Evolutionary conservation across 1,284 basidiomycete species (phyloP).

Genomic region (Inonotus obliquus): DNA sequence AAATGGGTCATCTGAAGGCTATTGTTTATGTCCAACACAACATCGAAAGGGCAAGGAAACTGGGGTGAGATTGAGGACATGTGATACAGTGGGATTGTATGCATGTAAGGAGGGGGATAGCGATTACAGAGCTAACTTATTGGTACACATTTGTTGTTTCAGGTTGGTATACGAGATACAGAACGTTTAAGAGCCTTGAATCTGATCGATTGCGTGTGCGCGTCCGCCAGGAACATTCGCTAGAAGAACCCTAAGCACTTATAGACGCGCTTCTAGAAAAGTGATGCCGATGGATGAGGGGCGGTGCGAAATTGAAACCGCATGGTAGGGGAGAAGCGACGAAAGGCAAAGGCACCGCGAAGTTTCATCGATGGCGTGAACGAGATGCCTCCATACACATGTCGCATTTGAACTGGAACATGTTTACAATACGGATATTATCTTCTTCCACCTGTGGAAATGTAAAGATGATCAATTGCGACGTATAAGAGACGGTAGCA

Average conservation of each 20-base stretch:
- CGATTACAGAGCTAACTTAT: not conserved
- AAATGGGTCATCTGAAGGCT: not conserved
- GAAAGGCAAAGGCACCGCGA: conserved; percentile 2
- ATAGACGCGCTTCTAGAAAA: not conserved
- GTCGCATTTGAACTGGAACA: conserved; percentile 48
- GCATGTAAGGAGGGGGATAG: not conserved
- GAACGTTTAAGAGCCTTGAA: not conserved
- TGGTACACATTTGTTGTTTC: not conserved
- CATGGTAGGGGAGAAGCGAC: not conserved
- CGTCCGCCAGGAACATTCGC: not conserved
- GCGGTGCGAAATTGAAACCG: not conserved
- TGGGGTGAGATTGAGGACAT: not conserved
- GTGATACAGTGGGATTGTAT: not conserved
- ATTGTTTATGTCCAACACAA: not conserved
- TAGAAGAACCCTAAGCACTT: not conserved
- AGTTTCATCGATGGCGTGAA: conserved; percentile 27
- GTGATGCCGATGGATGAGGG: not conserved
- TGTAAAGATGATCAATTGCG: not conserved
- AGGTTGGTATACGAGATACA: conserved; percentile 2
- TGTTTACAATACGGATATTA: conserved; percentile 39
- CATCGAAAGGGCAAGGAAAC: not conserved
- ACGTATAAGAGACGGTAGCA: too few species aligned
- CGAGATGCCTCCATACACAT: conserved; percentile 34
- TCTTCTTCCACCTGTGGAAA: conserved; percentile 35
- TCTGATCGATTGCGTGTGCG: not conserved